phyloP scores from a whole-genome alignment of 129 eudicot genomes.

The Calendula officinalis region DNA sequence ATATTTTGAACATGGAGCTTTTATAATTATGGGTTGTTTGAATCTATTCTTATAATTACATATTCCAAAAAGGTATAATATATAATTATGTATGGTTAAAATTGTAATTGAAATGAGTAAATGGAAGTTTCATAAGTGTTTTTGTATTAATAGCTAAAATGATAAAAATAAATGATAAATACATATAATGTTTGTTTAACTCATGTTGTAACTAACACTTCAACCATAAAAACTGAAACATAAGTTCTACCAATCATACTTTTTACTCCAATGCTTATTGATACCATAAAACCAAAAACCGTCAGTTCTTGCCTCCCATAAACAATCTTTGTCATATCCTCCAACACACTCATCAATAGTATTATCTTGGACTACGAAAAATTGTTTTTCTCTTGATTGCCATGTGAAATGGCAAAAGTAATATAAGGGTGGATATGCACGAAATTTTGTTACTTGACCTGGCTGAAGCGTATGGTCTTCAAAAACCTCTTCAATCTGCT shows the following conservation, averaged over 20 bases:
- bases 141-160: too few species aligned
- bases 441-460: background rate
- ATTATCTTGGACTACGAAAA: background rate
- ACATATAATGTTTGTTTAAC: too few species aligned
- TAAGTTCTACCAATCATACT: background rate
- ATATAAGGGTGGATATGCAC: background rate
- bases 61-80: too few species aligned
- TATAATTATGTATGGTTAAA: too few species aligned
- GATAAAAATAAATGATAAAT: too few species aligned
- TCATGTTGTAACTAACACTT: background rate
- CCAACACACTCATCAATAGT: background rate
- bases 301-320: conserved; percentile 9
- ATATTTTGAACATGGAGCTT: too few species aligned
- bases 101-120: too few species aligned
- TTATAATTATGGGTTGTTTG: too few species aligned
- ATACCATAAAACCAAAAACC: conserved; percentile 11
- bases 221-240: background rate
- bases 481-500: background rate
- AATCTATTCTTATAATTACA: too few species aligned
- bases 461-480: conserved; percentile 6
- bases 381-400: conserved; percentile 1
- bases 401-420: conserved; percentile 2
- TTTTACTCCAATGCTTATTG: conserved; percentile 8
- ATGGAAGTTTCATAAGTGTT: too few species aligned
- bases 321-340: conserved; percentile 16